phyloP scores from a whole-genome alignment of 192 early-diverging fungal species.

The Backusella tuberculispora region DNA sequence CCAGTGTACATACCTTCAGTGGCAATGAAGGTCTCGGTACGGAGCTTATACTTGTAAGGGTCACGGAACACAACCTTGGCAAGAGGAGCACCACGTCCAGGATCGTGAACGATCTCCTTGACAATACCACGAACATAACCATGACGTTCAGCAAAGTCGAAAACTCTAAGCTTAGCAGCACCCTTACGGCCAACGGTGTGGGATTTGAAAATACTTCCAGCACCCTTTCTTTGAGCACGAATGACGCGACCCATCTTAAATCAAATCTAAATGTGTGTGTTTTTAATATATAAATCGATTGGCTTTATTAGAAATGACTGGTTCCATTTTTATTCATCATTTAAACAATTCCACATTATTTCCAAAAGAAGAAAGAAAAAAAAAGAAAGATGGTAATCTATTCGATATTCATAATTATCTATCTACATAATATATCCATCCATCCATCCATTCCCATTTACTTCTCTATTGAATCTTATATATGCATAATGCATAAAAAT shows the following conservation, averaged over 20 bases:
- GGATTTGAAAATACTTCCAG: slow-evolving; percentile 98
- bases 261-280: slow-evolving; percentile 3
- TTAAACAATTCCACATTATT: no score
- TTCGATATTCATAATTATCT: background rate
- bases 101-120: slow-evolving; percentile 99
- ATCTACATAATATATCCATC: no score
- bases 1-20: slow-evolving; percentile 99
- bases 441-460: background rate
- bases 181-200: slow-evolving; percentile 92
- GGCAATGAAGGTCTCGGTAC: slow-evolving; percentile 93
- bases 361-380: no score
- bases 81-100: slow-evolving; percentile 95
- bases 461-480: background rate
- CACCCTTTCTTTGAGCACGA: slow-evolving; percentile 94
- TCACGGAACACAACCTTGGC: slow-evolving; percentile 66
- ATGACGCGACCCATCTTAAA: slow-evolving; percentile 96
- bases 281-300: background rate
- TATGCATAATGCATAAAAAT: background rate
- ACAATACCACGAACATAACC: slow-evolving; percentile 98
- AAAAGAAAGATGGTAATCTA: background rate
- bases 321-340: background rate
- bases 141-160: slow-evolving; percentile 96
- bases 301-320: background rate
- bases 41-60: slow-evolving; percentile 72
- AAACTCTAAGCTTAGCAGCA: slow-evolving; percentile 90